Evolutionary conservation across 1,139 yeast genomes (phyloP).

Genomic region (Pichia sp.): DNA sequence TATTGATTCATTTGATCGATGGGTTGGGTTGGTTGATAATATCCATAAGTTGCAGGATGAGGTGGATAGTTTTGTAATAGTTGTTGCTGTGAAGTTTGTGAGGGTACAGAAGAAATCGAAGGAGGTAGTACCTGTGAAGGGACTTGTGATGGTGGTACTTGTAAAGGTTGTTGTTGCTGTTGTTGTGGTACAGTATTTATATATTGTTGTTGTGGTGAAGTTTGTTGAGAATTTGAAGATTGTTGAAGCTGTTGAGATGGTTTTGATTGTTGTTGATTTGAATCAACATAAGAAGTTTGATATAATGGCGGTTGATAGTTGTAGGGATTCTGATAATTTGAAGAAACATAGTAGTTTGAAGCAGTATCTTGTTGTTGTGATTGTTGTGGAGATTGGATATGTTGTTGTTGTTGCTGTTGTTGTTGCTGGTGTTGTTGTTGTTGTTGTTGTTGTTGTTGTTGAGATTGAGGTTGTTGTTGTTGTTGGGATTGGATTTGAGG

Average conservation of each 20-base stretch:
- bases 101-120: not conserved
- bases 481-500: not conserved
- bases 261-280: not conserved
- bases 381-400: not conserved
- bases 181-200: not conserved
- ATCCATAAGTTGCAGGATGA: not conserved
- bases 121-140: not conserved
- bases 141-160: not conserved
- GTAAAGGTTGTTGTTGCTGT: not conserved
- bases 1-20: not conserved
- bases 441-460: conserved; percentile 5
- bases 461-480: conserved; percentile 6
- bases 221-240: not conserved
- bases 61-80: not conserved
- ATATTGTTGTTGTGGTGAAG: not conserved
- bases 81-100: not conserved
- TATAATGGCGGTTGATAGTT: not conserved
- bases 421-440: conserved; percentile 1
- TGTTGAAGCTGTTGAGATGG: not conserved
- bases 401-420: conserved; percentile 6
- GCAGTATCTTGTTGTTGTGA: not conserved
- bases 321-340: not conserved
- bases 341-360: not conserved
- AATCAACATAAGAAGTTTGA: not conserved
- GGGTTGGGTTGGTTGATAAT: not conserved